phyloP scores from a whole-genome alignment of 2,329 filamentous ascomycete genomes.

The Fusarium domesticum region DNA sequence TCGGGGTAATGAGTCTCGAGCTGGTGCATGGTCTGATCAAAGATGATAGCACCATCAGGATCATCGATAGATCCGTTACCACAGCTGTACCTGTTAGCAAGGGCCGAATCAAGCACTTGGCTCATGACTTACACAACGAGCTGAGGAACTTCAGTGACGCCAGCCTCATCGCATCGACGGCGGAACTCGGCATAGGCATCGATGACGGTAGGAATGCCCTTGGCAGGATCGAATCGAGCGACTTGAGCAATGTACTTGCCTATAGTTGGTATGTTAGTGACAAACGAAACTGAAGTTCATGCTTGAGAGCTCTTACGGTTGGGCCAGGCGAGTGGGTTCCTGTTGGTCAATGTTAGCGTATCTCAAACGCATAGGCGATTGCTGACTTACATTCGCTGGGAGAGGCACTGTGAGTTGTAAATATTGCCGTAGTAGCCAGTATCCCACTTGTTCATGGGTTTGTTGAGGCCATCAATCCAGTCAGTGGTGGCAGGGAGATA shows the following conservation, averaged over 20 bases:
- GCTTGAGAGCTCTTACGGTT: slow-evolving; percentile 36
- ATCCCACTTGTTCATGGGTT: slow-evolving; percentile 67
- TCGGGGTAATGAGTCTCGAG: slow-evolving; percentile 62
- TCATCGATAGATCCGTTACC: slow-evolving; percentile 81
- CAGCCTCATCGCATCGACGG: slow-evolving; percentile 53
- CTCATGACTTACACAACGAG: slow-evolving; percentile 58
- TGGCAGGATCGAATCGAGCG: slow-evolving; percentile 78
- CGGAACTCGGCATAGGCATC: slow-evolving; percentile 73
- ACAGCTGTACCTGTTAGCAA: slow-evolving; percentile 39
- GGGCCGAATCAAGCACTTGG: no score
- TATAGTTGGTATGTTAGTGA: slow-evolving; percentile 18
- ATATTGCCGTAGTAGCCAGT: slow-evolving; percentile 69
- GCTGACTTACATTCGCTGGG: slow-evolving; percentile 50
- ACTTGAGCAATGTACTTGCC: slow-evolving; percentile 77
- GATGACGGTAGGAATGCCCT: slow-evolving; percentile 76
- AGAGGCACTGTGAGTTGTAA: slow-evolving; percentile 63
- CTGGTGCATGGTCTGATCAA: slow-evolving; percentile 67
- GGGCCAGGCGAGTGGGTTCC: slow-evolving; percentile 55
- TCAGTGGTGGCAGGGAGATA: slow-evolving; percentile 81
- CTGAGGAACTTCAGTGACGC: slow-evolving; percentile 58
- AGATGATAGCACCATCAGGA: slow-evolving; percentile 70
- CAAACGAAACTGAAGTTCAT: neutral
- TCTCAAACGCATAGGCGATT: neutral
- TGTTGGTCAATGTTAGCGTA: slow-evolving; percentile 8
- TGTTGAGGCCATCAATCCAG: slow-evolving; percentile 81